Base-by-base conservation (phyloP, 352 stramenopile genomes). In the Globisporangium camurandrum region DNA sequence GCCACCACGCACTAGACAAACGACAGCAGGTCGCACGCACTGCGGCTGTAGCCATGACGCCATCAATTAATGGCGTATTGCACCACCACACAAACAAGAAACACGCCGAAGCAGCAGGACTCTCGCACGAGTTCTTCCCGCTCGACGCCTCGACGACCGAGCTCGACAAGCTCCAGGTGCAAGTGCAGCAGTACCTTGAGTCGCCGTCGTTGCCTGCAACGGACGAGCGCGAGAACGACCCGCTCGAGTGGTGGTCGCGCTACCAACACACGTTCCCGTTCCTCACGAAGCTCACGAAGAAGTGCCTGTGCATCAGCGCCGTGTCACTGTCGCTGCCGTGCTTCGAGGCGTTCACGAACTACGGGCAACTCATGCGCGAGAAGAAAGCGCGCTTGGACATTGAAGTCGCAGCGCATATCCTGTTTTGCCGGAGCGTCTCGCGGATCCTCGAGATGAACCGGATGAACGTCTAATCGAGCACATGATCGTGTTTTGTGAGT, bases 391-490 rank as follows among this genome's bases (percentile, higher is more conserved):
- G 78, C 1, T 49, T 92, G 9, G 77, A 88, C 54, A 89, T 88
- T 27, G 75, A 89, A 57, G 74, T 92, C n/a, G n/a, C n/a, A n/a
- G n/a, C n/a, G n/a, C n/a, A n/a, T n/a, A n/a, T n/a, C n/a, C n/a
- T n/a, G n/a, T n/a, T n/a, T n/a, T n/a, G n/a, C n/a, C n/a, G n/a
- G n/a, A n/a, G n/a, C n/a, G n/a, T n/a, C n/a, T n/a, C 71, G 33
- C 59, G 76, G 8, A 88, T 92, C 34, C 75, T 77, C 12, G 81
- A 92, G 59, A 91, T 91, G 76, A 76, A 91, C 34, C 79, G 79
- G 33, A 87, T 91, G 54, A 85, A 85, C 47, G 76, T 84, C 33
- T 75, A 46, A n/a, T n/a, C n/a, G n/a, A n/a, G n/a, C n/a, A n/a
- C n/a, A n/a, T n/a, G n/a, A n/a, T n/a, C n/a, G n/a, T n/a, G n/a